Evolutionary conservation across 192 early-diverging fungal species (phyloP).

Genomic region (Coemansia sp.): DNA sequence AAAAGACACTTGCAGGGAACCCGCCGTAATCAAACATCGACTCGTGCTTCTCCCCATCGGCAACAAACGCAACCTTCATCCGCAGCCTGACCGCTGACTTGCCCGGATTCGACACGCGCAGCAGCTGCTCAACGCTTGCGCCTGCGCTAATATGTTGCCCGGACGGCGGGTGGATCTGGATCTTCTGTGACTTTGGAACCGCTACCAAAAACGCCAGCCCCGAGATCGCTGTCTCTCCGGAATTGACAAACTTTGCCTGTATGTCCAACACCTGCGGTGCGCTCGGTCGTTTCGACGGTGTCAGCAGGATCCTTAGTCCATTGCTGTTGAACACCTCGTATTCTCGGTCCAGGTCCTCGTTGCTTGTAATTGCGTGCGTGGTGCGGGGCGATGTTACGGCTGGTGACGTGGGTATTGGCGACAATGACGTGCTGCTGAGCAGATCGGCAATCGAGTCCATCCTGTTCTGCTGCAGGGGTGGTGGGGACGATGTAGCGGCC

Average conservation of each 20-base stretch:
- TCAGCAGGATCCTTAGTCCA: slow-evolving; percentile 73
- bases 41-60: slow-evolving; percentile 27
- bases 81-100: slow-evolving; percentile 57
- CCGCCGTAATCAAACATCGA: slow-evolving; percentile 45
- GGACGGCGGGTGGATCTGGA: slow-evolving; percentile 82
- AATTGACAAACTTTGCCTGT: slow-evolving; percentile 69
- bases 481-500: slow-evolving; percentile 2
- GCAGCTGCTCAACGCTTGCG: slow-evolving; percentile 68
- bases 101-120: slow-evolving; percentile 86
- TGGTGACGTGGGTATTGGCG: slow-evolving; percentile 15
- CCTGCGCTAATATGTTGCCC: slow-evolving; percentile 64
- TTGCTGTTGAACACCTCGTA: slow-evolving; percentile 77
- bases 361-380: slow-evolving; percentile 3
- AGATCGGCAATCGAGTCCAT: slow-evolving; percentile 63
- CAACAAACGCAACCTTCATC: slow-evolving; percentile 47
- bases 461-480: slow-evolving; percentile 3
- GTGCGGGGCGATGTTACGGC: slow-evolving; percentile 3
- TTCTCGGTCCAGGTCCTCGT: slow-evolving; percentile 23
- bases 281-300: slow-evolving; percentile 66
- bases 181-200: slow-evolving; percentile 87
- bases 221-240: slow-evolving; percentile 56
- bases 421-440: slow-evolving; percentile 62
- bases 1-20: slow-evolving; percentile 36
- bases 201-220: slow-evolving; percentile 86
- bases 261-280: slow-evolving; percentile 66